phyloP scores from a whole-genome alignment of 225 moss, liverwort and hornwort species.

The Climacium dendroides region DNA sequence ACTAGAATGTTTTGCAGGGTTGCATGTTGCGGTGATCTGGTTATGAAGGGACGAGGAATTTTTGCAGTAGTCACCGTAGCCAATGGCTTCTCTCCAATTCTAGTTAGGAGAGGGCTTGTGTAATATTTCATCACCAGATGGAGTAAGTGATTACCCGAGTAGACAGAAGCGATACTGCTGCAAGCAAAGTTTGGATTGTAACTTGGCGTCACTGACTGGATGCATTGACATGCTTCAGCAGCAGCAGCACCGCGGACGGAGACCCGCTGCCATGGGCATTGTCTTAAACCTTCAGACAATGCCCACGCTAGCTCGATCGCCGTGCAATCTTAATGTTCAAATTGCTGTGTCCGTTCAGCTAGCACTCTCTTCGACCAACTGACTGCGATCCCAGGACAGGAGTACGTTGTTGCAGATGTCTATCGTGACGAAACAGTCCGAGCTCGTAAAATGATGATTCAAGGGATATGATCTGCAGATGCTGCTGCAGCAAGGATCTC shows the following conservation, averaged over 20 bases:
- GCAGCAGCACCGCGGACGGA: neutral
- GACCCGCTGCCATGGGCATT: neutral
- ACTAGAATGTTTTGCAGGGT: too few relatives aligned
- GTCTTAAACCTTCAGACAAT: neutral
- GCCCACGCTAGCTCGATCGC: neutral
- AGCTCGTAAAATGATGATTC: neutral
- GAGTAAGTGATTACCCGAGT: neutral
- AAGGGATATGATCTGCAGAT: too few relatives aligned
- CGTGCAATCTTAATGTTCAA: neutral
- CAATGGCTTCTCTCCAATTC: neutral
- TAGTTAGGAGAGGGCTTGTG: neutral
- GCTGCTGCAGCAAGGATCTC: neutral
- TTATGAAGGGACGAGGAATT: neutral
- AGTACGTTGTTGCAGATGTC: neutral
- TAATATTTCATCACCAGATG: neutral
- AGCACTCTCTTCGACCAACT: too few relatives aligned
- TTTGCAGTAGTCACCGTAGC: neutral
- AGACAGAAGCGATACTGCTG: neutral
- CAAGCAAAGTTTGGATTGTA: neutral
- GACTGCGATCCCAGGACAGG: too few relatives aligned
- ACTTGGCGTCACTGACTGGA: neutral
- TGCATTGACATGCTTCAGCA: neutral
- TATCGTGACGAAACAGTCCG: neutral
- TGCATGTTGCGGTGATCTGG: neutral
- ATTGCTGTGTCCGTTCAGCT: too few relatives aligned